A percentile compares a stretch with the other conserved stretches of the same genome.
Conservation (phyloP, 805 yeast genomes). For the Millerozyma acaciae region DNA sequence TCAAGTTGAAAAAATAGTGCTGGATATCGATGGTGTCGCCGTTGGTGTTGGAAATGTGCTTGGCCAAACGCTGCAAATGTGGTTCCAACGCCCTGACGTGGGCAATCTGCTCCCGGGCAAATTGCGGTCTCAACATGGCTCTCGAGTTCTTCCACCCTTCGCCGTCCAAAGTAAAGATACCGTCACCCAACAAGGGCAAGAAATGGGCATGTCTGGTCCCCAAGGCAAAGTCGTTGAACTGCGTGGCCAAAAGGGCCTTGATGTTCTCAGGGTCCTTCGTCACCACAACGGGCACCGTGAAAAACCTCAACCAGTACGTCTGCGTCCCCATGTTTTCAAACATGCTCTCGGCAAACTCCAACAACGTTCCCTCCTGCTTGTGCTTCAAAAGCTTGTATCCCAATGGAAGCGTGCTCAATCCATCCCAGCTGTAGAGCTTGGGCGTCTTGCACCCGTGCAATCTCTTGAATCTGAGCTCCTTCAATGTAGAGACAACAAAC, state of each 20-base stretch:
- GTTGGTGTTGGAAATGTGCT: conserved; percentile 15
- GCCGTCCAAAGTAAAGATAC: conserved; percentile 37
- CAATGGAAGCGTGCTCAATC: conserved; percentile 7
- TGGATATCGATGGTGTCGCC: conserved; percentile 29
- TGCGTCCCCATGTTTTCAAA: conserved; percentile 14
- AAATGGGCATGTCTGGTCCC: conserved; percentile 29
- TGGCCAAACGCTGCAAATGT: conserved; percentile 23
- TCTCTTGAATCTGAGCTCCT: conserved; percentile 9
- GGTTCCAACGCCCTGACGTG: conserved; percentile 29
- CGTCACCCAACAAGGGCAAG: conserved; percentile 33
- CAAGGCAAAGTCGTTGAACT: conserved; percentile 32
- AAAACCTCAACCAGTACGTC: conserved; percentile 13
- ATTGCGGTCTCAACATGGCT: conserved; percentile 36
- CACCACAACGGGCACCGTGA: conserved; percentile 17
- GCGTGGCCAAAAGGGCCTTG: conserved; percentile 33
- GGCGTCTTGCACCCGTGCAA: conserved; percentile 17
- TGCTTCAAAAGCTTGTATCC: conserved; percentile 10
- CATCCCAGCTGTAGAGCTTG: not conserved
- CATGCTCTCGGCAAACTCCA: conserved; percentile 11
- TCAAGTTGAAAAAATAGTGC: conserved; percentile 30
- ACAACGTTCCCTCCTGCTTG: conserved; percentile 17
- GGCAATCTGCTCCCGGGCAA: conserved; percentile 34
- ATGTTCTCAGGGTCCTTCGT: conserved; percentile 36
- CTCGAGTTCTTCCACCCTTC: conserved; percentile 35
- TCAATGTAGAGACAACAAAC: conserved; percentile 2